These are phyloP conservation scores for Aspergillus pseudotamarii DNA, from an alignment of 2,329 filamentous ascomycete genomes.

Conservation along the genomic window DNA sequence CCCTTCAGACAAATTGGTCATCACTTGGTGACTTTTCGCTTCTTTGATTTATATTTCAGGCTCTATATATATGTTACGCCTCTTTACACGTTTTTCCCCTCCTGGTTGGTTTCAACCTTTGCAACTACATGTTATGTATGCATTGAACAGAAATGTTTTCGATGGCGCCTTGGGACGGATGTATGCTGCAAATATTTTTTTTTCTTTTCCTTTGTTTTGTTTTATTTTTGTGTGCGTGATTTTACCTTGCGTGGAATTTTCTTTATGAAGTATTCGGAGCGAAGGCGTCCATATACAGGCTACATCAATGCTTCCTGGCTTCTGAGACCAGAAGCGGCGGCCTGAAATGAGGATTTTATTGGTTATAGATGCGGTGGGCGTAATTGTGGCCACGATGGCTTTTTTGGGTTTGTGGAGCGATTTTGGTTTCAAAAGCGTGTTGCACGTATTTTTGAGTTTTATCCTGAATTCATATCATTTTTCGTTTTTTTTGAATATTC, in stretches of 20 bases:
- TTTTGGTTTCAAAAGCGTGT: neutral
- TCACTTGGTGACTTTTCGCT: slow-evolving; percentile 8
- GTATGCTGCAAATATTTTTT: slow-evolving; percentile 4
- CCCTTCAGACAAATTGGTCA: slow-evolving; percentile 1
- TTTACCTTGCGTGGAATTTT: neutral
- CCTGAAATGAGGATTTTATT: slow-evolving; percentile 3
- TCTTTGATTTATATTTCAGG: slow-evolving; percentile 18
- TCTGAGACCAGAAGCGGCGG: neutral
- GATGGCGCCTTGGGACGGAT: slow-evolving; percentile 11
- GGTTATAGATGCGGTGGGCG: slow-evolving; percentile 4
- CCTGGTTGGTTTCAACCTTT: slow-evolving; percentile 10
- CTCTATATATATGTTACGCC: slow-evolving; percentile 25
- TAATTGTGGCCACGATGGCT: neutral
- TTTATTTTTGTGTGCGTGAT: neutral
- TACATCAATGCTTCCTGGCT: neutral
- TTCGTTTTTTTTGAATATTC: neutral
- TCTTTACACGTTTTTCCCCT: slow-evolving; percentile 14
- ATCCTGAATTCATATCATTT: neutral
- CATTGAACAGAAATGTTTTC: slow-evolving; percentile 12
- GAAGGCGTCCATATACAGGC: neutral
- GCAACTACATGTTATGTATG: slow-evolving; percentile 6
- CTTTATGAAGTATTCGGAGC: neutral
- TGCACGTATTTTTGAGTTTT: neutral
- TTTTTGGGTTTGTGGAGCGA: neutral
- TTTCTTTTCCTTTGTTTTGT: neutral